Percentiles rank a stretch among this genome's conserved stretches.
Evolutionary conservation across 2,329 filamentous ascomycete species (phyloP).

Genomic region (Cryphonectria carpinicola): DNA sequence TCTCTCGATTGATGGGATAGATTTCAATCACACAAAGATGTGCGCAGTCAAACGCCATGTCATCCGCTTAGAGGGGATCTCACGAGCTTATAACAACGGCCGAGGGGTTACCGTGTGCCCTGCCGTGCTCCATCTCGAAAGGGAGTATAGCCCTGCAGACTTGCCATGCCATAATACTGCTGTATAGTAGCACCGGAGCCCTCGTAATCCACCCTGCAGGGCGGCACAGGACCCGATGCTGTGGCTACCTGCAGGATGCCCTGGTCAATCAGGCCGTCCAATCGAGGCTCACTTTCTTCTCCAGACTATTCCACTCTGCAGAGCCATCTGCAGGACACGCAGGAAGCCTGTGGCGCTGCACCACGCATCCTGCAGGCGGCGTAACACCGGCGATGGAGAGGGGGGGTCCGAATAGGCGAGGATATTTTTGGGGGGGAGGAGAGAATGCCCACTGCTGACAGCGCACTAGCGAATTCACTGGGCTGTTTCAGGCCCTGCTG

Average conservation of each 20-base stretch:
- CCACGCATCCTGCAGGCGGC: slow-evolving; percentile 22
- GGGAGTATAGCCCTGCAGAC: background rate
- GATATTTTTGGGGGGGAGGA: slow-evolving; percentile 9
- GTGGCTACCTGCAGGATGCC: background rate
- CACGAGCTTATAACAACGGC: slow-evolving; percentile 18
- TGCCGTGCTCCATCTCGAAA: slow-evolving; percentile 5
- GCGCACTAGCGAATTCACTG: background rate
- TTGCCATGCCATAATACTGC: background rate
- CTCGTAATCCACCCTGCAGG: background rate
- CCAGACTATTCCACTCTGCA: background rate
- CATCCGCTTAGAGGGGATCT: background rate
- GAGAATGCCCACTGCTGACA: slow-evolving; percentile 1
- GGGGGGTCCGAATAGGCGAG: background rate
- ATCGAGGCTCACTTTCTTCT: background rate
- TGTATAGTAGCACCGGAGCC: background rate
- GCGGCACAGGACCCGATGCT: background rate
- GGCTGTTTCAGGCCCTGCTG: background rate
- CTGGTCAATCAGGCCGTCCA: background rate
- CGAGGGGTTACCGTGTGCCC: slow-evolving; percentile 3
- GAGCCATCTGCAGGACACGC: background rate
- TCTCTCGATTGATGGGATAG: background rate
- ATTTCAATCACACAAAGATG: background rate
- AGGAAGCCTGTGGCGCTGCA: slow-evolving; percentile 12
- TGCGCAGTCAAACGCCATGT: too few relatives aligned
- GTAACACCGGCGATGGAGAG: slow-evolving; percentile 2